phyloP scores from a whole-genome alignment of 805 yeast species.

The Spathaspora gorwiae region DNA sequence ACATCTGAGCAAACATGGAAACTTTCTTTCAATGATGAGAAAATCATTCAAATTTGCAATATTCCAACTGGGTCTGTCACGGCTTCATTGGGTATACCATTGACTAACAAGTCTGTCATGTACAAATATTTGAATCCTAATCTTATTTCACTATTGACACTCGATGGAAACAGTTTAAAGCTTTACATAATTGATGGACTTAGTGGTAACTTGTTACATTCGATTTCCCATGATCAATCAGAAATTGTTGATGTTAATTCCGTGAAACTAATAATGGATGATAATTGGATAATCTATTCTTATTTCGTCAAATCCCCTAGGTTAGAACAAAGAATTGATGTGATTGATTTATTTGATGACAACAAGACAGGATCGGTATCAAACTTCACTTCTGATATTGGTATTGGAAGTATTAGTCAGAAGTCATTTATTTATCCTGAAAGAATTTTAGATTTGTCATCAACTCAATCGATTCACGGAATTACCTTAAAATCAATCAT shows the following conservation, averaged over 20 bases:
- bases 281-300: conserved; percentile 76
- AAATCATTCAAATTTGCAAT: conserved; percentile 11
- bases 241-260: conserved; percentile 35
- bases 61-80: conserved; percentile 21
- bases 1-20: conserved; percentile 26
- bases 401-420: conserved; percentile 44
- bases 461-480: conserved; percentile 36
- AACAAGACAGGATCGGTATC: conserved; percentile 14
- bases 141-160: conserved; percentile 46
- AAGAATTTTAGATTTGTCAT: conserved; percentile 45
- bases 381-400: conserved; percentile 23
- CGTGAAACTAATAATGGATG: conserved; percentile 62
- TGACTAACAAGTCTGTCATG: conserved; percentile 66
- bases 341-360: conserved; percentile 72
- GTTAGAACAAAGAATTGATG: conserved; percentile 54
- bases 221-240: conserved; percentile 36
- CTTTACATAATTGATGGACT: conserved; percentile 61
- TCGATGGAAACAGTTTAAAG: conserved; percentile 24
- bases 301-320: conserved; percentile 49
- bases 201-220: conserved; percentile 59
- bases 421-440: conserved; percentile 65
- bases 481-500: conserved; percentile 51
- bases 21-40: conserved; percentile 15
- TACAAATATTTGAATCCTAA: conserved; percentile 84
- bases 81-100: conserved; percentile 60